Evolutionary conservation across 768 basidiomycete species (phyloP), one percentile per base, ranked within the genome.

Genomic region (Candolleomyces aberdarensis): DNA sequence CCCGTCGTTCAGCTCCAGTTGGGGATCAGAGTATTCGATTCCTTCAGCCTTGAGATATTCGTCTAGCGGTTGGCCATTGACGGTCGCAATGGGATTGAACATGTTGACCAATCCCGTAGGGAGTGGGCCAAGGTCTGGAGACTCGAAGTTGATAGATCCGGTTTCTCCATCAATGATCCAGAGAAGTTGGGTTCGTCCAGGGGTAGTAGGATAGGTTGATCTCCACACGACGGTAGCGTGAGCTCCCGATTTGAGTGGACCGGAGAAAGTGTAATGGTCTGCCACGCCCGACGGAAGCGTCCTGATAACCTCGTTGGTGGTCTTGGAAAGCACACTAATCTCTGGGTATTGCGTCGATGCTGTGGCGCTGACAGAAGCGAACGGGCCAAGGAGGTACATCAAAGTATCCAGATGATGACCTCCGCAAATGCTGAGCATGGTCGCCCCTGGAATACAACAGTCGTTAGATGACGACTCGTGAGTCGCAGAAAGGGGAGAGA

Each of bases 131-230:
- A 20, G 19, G 14, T 48, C 31, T 8, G 69, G 63, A 46, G 60
- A 59, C 52, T 74, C 70, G 0, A 76, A 17, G 7, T 63, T 48
- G 46, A 74, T 72, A 7, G 64, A 63, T 0, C 74, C 74, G 1
- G 72, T 68, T 47, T 75, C 74, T 5, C 75, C 76, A 31, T 76
- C 72, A 32, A 76, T 75, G 58, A 68, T 64, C 75, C 75, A 76
- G 7, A 65, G 41, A 26, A 78, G 65, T 3, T 67, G 63, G 20
- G 58, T 65, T 26, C 72, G 62, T 3, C 71, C 74, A 3, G 61
- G 61, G 9, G 66, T 63, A 2, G 60, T 57, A 7, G 56, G 54
- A 43, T 68, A 63, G 14, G 71, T 74, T 0, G 60, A 60, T 13
- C 71, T 66, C 65, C 69, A 71, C 29, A 63, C 64, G 9, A 73